These are phyloP conservation scores for Venturia effusa DNA, from an alignment of 2,329 filamentous ascomycete genomes.

Conservation along the genomic window DNA sequence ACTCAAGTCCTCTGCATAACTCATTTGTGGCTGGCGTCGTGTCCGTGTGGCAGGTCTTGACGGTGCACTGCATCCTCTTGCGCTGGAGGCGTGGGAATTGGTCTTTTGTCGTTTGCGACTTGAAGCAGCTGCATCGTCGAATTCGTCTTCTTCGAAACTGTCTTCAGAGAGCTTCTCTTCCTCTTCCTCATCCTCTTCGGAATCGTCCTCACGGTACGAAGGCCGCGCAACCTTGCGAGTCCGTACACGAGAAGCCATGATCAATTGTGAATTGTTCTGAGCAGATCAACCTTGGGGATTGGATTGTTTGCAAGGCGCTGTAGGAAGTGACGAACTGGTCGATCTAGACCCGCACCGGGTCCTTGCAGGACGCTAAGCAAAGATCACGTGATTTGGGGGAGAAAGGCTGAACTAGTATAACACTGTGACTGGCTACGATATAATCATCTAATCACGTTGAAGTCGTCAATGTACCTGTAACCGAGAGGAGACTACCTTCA, in stretches of 20 bases:
- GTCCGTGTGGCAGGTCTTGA: not conserved
- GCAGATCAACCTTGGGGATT: not conserved
- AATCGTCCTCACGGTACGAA: slow-evolving; percentile 1
- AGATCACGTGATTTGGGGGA: not conserved
- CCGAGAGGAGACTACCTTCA: too few species aligned
- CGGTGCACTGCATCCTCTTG: not conserved
- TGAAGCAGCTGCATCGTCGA: not conserved
- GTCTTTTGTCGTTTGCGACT: not conserved
- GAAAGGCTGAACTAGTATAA: not conserved
- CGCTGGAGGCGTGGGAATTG: not conserved
- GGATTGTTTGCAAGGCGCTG: not conserved
- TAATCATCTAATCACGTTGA: too few species aligned
- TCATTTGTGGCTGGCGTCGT: not conserved
- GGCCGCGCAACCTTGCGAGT: not conserved
- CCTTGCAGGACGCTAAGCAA: not conserved
- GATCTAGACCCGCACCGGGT: not conserved
- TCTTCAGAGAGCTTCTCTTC: not conserved
- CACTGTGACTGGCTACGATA: too few species aligned
- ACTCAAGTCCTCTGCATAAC: not conserved
- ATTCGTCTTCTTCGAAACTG: not conserved
- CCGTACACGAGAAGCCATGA: not conserved
- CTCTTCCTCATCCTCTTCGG: not conserved
- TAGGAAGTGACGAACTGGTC: not conserved
- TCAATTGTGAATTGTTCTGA: slow-evolving; percentile 19
- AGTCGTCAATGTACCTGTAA: too few species aligned